Evolutionary conservation across 148 eudicot species (phyloP), one percentile per base, ranked within the genome.

Genomic region (Camellia granthamiana): DNA sequence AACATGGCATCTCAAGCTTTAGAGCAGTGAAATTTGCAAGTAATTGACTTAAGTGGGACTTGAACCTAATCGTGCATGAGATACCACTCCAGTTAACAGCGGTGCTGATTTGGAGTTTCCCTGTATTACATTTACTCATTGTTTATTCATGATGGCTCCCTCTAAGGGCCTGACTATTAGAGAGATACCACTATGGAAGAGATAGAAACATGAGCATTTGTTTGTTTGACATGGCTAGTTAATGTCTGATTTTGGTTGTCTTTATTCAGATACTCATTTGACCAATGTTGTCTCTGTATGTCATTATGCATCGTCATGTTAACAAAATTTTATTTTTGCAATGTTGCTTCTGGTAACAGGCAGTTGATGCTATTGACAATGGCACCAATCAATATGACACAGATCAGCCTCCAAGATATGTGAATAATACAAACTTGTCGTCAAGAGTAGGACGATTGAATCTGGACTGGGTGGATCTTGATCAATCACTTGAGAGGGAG

Each of bases 311-410:
- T 72, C 43, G 7, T 23, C 13, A 70, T 72, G 18, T 72, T 7
- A 74, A 59, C 67, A 38, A 3, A 59, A 60, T 18, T 44, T 43
- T 61, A n/a, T n/a, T 61, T 43, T 61, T 30, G 7, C 23, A 1
- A 58, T 86, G 23, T 76, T 62, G 12, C 19, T 80, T 82, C 51
- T 81, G 70, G 51, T 75, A 49, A 52, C 88, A 89, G 91, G 90
- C 93, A 74, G 68, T 90, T 87, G 93, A 90, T 87, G 93, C 91
- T 79, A 70, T 81, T 65, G 93, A 90, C 80, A 86, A 89, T 69
- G 91, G 91, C 43, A 77, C 87, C 62, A 84, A 79, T 73, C 93
- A 87, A 67, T 89, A 89, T 63, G 81, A 79, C 59, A 74, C 85
- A 74, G 82, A 86, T 51, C 71, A 61, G 58, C 86, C 90, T 60